phyloP scores from a whole-genome alignment of 805 yeast species.

The Sugiyamaella lignohabitans region DNA sequence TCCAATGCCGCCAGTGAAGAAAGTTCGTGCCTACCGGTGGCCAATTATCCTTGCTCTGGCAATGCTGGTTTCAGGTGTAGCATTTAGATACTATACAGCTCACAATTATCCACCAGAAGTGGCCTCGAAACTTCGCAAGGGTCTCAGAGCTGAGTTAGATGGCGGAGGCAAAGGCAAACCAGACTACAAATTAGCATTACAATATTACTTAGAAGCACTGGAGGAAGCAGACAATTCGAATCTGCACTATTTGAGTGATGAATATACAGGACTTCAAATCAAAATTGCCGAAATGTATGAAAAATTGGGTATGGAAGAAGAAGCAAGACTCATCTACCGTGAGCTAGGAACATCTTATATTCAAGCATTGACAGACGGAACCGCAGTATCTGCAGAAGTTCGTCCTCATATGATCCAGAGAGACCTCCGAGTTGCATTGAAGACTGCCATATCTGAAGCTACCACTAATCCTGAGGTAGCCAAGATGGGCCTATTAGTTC shows the following conservation, averaged over 20 bases:
- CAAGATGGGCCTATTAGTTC: slow-evolving; percentile 54
- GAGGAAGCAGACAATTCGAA: slow-evolving; percentile 50
- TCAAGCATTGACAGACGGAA: slow-evolving; percentile 43
- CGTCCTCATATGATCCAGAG: slow-evolving; percentile 61
- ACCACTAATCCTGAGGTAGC: slow-evolving; percentile 42
- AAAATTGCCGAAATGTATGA: slow-evolving; percentile 86
- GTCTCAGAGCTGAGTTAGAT: slow-evolving; percentile 76
- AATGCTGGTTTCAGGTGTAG: slow-evolving; percentile 11
- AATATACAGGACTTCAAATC: slow-evolving; percentile 85
- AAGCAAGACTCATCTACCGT: slow-evolving; percentile 61
- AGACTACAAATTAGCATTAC: slow-evolving; percentile 63
- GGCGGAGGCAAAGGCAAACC: slow-evolving; percentile 43
- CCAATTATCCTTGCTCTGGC: slow-evolving; percentile 11
- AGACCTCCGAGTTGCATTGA: slow-evolving; percentile 62
- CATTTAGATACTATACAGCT: slow-evolving; percentile 22
- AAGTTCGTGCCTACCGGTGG: slow-evolving; percentile 15
- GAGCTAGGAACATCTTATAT: slow-evolving; percentile 55
- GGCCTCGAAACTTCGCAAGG: slow-evolving; percentile 65
- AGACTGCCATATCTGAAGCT: slow-evolving; percentile 52
- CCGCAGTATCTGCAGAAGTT: slow-evolving; percentile 34
- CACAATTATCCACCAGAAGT: slow-evolving; percentile 50
- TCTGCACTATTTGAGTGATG: slow-evolving; percentile 58
- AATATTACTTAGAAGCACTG: slow-evolving; percentile 68
- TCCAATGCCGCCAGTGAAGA: slow-evolving; percentile 3
- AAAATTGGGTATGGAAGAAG: slow-evolving; percentile 50